A percentile compares a stretch with the other conserved stretches of the same genome.
Conservation (phyloP, 2,329 filamentous ascomycete species). For the Stagonosporopsis cucurbitacearum region DNA sequence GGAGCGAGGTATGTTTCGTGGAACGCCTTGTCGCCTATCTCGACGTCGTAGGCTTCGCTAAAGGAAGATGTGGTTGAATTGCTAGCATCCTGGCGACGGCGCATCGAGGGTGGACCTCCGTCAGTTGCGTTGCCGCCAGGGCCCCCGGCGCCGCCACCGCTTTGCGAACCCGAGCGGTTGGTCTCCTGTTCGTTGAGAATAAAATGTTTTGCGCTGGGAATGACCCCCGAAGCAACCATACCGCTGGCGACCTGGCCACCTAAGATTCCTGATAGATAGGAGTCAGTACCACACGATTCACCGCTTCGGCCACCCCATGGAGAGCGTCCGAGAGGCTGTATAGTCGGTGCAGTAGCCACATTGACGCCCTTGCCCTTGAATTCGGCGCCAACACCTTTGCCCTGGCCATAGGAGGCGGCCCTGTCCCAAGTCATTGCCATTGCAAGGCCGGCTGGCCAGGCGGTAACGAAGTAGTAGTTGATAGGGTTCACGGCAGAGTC, state of each 20-base stretch:
- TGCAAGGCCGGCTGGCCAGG: slow-evolving; percentile 31
- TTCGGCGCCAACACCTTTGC: slow-evolving; percentile 22
- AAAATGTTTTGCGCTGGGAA: slow-evolving; percentile 58
- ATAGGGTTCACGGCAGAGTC: slow-evolving; percentile 19
- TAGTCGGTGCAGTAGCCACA: slow-evolving; percentile 32
- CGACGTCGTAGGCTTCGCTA: slow-evolving; percentile 47
- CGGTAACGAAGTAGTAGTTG: slow-evolving; percentile 31
- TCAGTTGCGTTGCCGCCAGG: slow-evolving; percentile 1
- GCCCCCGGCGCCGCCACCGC: slow-evolving; percentile 4
- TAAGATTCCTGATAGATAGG: slow-evolving; percentile 25
- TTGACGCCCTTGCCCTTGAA: slow-evolving; percentile 35
- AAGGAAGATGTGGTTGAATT: slow-evolving; percentile 36
- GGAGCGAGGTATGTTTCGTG: slow-evolving; percentile 71
- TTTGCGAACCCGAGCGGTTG: slow-evolving; percentile 8
- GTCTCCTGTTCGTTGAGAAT: slow-evolving; percentile 18
- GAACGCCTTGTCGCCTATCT: slow-evolving; percentile 67
- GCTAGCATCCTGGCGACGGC: slow-evolving; percentile 59
- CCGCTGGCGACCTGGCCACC: slow-evolving; percentile 14
- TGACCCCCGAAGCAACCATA: slow-evolving; percentile 35
- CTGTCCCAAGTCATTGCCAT: slow-evolving; percentile 38
- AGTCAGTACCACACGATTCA: slow-evolving; percentile 32
- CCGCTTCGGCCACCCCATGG: slow-evolving; percentile 31
- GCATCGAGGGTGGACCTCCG: slow-evolving; percentile 4
- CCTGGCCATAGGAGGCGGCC: slow-evolving; percentile 19
- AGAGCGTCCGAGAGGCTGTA: slow-evolving; percentile 32